Evolutionary conservation across 2,329 filamentous ascomycete species (phyloP).

Genomic region (Triangularia verruculosa): DNA sequence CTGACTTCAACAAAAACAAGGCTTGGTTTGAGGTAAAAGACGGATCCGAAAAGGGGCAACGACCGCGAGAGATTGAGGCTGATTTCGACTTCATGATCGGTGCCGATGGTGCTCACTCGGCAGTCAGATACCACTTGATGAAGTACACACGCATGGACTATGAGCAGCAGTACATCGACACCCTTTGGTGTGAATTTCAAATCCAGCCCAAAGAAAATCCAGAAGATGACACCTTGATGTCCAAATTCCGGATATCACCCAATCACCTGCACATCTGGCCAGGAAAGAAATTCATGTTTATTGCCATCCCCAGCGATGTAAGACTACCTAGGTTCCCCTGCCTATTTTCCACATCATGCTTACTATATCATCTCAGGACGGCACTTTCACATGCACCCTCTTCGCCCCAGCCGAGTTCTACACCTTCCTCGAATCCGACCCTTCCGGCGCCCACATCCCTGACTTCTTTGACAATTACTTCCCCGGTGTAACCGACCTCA

Average conservation of each 20-base stretch:
- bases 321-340: slow-evolving; percentile 24
- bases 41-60: slow-evolving; percentile 33
- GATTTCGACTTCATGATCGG: slow-evolving; percentile 92
- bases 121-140: slow-evolving; percentile 91
- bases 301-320: slow-evolving; percentile 77
- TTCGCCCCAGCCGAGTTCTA: slow-evolving; percentile 78
- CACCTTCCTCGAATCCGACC: slow-evolving; percentile 60
- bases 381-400: slow-evolving; percentile 90
- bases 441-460: slow-evolving; percentile 50
- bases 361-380: slow-evolving; percentile 58
- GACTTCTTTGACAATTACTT: slow-evolving; percentile 81
- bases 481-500: slow-evolving; percentile 75
- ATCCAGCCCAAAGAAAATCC: slow-evolving; percentile 55
- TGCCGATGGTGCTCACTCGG: slow-evolving; percentile 91
- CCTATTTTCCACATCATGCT: neutral
- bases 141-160: slow-evolving; percentile 91
- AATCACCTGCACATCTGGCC: slow-evolving; percentile 98
- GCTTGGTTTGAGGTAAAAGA: slow-evolving; percentile 78
- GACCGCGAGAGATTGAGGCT: slow-evolving; percentile 72
- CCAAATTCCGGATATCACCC: slow-evolving; percentile 74
- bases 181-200: slow-evolving; percentile 93
- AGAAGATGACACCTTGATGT: slow-evolving; percentile 32
- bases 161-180: slow-evolving; percentile 91
- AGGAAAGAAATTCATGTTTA: slow-evolving; percentile 93
- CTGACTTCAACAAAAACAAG: slow-evolving; percentile 73